Base-by-base conservation (phyloP, 1,139 yeast species). In the Blastobotrys proliferans region DNA sequence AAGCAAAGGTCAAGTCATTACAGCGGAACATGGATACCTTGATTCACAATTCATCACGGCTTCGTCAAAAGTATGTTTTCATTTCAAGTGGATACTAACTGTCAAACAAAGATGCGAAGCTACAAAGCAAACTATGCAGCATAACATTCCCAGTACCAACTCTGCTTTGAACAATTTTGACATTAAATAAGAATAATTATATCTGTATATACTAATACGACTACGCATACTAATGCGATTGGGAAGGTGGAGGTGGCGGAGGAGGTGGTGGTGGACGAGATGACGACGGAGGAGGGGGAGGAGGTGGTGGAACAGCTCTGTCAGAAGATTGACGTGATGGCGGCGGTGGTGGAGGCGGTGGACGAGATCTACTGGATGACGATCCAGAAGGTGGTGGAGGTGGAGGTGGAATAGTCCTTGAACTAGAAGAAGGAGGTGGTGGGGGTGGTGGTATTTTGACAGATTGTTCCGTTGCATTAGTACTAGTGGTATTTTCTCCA, bases 21-120 rank as follows among this genome's bases (percentile, higher is more conserved):
- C 28, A 36, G 13, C 24, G 51, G 57, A 53, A 51, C 18, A 37
- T 55, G 28, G 57, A 55, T 19, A 36, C 47, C 5, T 45, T 55
- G 32, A 46, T 47, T 24, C 31, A 46, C 22, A 47, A 51, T 1
- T 52, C 57, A 1, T 46, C 48, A 38, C 49, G 50, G 26, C 44
- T 52, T 18, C 38, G 57, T 16, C 49, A 47, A 31, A 46, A 46
- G 57, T 53, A 45, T 27, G 56, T n/a, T n/a, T n/a, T 44, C n/a
- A n/a, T n/a, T n/a, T 11, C 8, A n/a, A n/a, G n/a, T n/a, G n/a
- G n/a, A n/a, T n/a, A n/a, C n/a, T n/a, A n/a, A n/a, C n/a, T 14
- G 21, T 8, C 26, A 11, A 24, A 24, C n/a, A 18, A 22, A 54
- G 57, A 32, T 45, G 53, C 1, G 59, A 53, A 17, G 16, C 39